Conservation (phyloP, 805 yeast genomes). For the Tetrapisispora fleetii region DNA sequence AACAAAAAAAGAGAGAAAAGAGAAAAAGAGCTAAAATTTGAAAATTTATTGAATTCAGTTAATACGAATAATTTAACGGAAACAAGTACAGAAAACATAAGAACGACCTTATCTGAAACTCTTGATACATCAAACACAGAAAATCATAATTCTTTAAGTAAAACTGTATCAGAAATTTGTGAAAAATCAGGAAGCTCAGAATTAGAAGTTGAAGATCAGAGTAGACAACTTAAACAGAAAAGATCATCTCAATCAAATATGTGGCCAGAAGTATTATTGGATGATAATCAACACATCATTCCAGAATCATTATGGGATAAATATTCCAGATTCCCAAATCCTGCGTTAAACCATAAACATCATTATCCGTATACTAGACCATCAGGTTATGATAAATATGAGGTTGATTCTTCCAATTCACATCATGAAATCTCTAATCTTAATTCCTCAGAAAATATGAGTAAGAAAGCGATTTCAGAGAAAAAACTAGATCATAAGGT, state of each 20-base stretch:
- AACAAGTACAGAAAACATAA: conserved; percentile 6
- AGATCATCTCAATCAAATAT: conserved; percentile 29
- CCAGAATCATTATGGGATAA: conserved; percentile 70
- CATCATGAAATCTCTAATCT: background rate
- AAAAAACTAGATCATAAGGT: background rate
- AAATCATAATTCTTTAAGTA: background rate
- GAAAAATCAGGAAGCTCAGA: background rate
- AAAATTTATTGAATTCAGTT: conserved; percentile 4
- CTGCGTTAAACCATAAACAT: conserved; percentile 17
- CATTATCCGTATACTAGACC: conserved; percentile 2
- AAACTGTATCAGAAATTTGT: background rate
- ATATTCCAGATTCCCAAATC: conserved; percentile 37
- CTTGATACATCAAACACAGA: background rate
- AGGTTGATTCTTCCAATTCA: background rate
- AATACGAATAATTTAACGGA: conserved; percentile 7
- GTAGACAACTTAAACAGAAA: background rate
- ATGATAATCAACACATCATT: conserved; percentile 85
- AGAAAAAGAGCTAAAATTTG: conserved; percentile 6
- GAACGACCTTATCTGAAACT: conserved; percentile 10
- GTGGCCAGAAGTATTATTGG: conserved; percentile 65
- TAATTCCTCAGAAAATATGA: background rate
- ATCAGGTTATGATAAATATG: background rate
- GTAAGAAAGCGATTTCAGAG: background rate
- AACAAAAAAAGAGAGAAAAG: conserved; percentile 5
- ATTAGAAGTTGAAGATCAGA: background rate